These are phyloP conservation scores for Rhytidiadelphus loreus DNA, from an alignment of 225 moss, liverwort and hornwort species.

Conservation along the genomic window DNA sequence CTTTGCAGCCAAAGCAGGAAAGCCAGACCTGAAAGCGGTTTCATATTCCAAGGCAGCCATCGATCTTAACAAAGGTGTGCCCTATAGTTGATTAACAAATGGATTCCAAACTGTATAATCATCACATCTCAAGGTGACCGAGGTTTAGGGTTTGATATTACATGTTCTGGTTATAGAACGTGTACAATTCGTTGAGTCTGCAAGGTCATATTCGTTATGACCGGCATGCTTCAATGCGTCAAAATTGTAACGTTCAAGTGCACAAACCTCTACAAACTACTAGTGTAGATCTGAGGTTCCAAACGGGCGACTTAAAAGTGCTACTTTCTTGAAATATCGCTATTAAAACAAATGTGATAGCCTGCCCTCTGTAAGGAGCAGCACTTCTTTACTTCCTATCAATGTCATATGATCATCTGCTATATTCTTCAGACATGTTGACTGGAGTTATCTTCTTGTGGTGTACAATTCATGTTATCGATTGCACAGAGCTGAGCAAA, in stretches of 20 bases:
- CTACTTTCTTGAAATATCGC: not conserved
- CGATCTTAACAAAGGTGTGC: constrained; percentile 9
- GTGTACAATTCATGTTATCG: not conserved
- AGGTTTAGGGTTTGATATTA: not conserved
- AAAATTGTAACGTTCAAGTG: not conserved
- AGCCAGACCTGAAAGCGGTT: not conserved
- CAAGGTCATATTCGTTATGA: not conserved
- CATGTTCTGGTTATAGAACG: not conserved
- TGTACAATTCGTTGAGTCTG: not conserved
- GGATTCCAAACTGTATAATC: not conserved
- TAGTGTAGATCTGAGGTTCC: not conserved
- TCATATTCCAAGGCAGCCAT: constrained; percentile 1
- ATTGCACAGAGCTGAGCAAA: not conserved
- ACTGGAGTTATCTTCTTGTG: not conserved
- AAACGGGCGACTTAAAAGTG: too few relatives aligned
- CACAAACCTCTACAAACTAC: not conserved
- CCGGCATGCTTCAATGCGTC: not conserved
- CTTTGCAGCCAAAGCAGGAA: not conserved
- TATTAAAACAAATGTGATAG: not conserved
- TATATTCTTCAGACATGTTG: not conserved
- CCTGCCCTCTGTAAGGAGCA: not conserved
- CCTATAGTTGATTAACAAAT: not conserved
- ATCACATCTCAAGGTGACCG: not conserved
- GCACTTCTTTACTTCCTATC: not conserved
- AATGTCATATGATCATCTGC: not conserved